A percentile compares a stretch with the other conserved stretches of the same genome.
Evolutionary conservation across 2,329 filamentous ascomycete species (phyloP).

Genomic region (Penicillium corylophilum): DNA sequence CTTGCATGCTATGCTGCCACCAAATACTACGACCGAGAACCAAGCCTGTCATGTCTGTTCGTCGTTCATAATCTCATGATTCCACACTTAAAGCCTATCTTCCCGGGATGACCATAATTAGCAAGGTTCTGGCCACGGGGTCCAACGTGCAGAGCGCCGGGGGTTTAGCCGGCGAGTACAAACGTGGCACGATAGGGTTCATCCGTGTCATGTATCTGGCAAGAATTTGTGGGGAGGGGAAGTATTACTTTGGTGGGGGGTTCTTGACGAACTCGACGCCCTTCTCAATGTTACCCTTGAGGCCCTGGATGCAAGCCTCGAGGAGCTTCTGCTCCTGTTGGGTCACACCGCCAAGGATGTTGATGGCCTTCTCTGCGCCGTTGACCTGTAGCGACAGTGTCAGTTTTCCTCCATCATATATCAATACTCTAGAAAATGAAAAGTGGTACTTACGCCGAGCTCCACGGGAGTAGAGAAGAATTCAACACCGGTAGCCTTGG

Average conservation of each 20-base stretch:
- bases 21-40: slow-evolving; percentile 12
- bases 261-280: slow-evolving; percentile 86
- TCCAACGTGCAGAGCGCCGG: background rate
- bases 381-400: slow-evolving; percentile 58
- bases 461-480: slow-evolving; percentile 97
- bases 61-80: slow-evolving; percentile 28
- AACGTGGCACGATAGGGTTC: slow-evolving; percentile 11
- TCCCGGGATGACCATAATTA: slow-evolving; percentile 36
- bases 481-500: slow-evolving; percentile 78
- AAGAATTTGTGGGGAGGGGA: slow-evolving; percentile 23
- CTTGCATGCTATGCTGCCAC: slow-evolving; percentile 13
- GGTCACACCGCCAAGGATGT: slow-evolving; percentile 74
- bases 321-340: slow-evolving; percentile 88
- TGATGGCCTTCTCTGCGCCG: slow-evolving; percentile 81
- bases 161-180: slow-evolving; percentile 9
- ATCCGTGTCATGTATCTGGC: slow-evolving; percentile 14
- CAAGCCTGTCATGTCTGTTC: slow-evolving; percentile 17
- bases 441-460: slow-evolving; percentile 92
- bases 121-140: slow-evolving; percentile 31
- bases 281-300: slow-evolving; percentile 93
- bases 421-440: too few relatives aligned
- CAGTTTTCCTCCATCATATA: too few relatives aligned
- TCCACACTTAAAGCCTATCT: slow-evolving; percentile 48
- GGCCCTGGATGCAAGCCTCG: slow-evolving; percentile 69
- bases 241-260: slow-evolving; percentile 80